Conservation (phyloP, 116 monocot genomes). For the Thalassia testudinum region DNA sequence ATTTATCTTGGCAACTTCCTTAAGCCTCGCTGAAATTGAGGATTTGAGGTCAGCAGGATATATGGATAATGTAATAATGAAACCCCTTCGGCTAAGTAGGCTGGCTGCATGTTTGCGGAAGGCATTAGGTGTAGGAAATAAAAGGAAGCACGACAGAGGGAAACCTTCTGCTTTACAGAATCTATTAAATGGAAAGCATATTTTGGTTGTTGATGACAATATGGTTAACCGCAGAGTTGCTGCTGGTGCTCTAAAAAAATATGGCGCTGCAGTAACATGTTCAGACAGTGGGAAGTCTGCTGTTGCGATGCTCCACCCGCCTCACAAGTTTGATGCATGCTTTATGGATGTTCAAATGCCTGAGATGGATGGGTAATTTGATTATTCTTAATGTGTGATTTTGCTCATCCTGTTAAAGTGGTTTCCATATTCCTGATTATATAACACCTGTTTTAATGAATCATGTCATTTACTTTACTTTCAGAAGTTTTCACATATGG, state of each 20-base stretch:
- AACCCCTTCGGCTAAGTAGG: slow-evolving; percentile 73
- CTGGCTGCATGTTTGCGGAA: slow-evolving; percentile 48
- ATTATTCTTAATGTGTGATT: too few species aligned
- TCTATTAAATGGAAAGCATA: slow-evolving; percentile 46
- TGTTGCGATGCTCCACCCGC: slow-evolving; percentile 40
- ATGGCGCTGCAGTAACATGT: slow-evolving; percentile 66
- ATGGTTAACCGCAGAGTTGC: slow-evolving; percentile 66
- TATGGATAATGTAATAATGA: slow-evolving; percentile 39
- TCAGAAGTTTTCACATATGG: too few species aligned
- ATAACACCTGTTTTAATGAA: background rate
- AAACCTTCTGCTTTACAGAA: slow-evolving; percentile 28
- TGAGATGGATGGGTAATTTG: slow-evolving; percentile 85
- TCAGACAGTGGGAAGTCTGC: slow-evolving; percentile 66
- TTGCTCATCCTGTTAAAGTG: background rate
- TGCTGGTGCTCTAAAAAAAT: slow-evolving; percentile 64
- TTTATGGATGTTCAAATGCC: slow-evolving; percentile 98
- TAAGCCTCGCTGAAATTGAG: slow-evolving; percentile 28
- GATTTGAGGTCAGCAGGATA: slow-evolving; percentile 33
- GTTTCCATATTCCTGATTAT: background rate
- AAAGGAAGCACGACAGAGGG: slow-evolving; percentile 15
- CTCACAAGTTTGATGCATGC: slow-evolving; percentile 72
- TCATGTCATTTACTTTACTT: background rate
- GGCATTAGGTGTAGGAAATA: slow-evolving; percentile 33
- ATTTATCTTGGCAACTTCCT: slow-evolving; percentile 50
- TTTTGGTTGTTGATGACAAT: slow-evolving; percentile 86